These are phyloP conservation scores for Blastomyces parvus DNA, from an alignment of 2,329 filamentous ascomycete genomes.

Conservation along the genomic window DNA sequence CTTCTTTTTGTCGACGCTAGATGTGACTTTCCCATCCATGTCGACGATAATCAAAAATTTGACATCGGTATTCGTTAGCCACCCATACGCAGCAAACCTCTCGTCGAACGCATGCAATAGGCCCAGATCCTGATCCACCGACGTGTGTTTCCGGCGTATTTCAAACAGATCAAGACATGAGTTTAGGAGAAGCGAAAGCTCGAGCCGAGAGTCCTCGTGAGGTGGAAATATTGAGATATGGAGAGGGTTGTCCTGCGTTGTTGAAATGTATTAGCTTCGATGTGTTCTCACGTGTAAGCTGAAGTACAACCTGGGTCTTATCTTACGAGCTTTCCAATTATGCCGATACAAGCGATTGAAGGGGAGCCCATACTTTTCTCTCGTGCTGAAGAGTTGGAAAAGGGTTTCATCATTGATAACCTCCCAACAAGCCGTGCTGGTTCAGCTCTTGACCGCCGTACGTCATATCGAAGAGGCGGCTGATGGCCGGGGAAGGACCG, in stretches of 20 bases:
- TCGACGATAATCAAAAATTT: slow-evolving; percentile 87
- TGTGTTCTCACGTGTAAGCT: neutral
- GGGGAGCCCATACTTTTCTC: slow-evolving; percentile 43
- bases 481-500: too few relatives aligned
- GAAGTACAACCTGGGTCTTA: neutral
- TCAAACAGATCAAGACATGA: slow-evolving; percentile 91
- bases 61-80: slow-evolving; percentile 90
- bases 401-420: neutral
- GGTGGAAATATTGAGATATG: slow-evolving; percentile 85
- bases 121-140: slow-evolving; percentile 73
- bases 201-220: slow-evolving; percentile 55
- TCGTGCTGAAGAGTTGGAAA: neutral
- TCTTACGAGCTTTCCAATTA: slow-evolving; percentile 83
- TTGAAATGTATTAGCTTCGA: slow-evolving; percentile 9
- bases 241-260: slow-evolving; percentile 77
- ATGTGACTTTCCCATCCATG: slow-evolving; percentile 49
- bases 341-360: slow-evolving; percentile 82
- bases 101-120: slow-evolving; percentile 91
- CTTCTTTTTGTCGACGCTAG: slow-evolving; percentile 22
- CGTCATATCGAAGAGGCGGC: too few relatives aligned
- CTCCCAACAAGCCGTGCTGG: neutral
- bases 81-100: slow-evolving; percentile 85
- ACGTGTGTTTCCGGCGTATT: slow-evolving; percentile 64
- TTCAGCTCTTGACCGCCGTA: neutral
- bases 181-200: slow-evolving; percentile 85